Base-by-base conservation (phyloP, 306 rosid species). In the Malus orientalis region DNA sequence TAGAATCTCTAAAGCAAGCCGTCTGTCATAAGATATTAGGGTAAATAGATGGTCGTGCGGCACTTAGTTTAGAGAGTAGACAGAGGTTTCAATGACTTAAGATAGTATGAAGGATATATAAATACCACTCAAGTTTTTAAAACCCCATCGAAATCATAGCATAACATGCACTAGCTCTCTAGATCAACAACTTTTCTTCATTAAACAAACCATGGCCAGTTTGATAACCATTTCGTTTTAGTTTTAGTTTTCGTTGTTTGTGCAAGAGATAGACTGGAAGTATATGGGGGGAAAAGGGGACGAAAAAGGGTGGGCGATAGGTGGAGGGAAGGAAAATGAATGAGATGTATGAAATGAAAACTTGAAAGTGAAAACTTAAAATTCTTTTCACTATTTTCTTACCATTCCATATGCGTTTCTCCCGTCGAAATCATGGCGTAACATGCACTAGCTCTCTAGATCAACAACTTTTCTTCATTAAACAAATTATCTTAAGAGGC, bases 1-100 rank as follows among this genome's bases (percentile, higher is more conserved):
- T 65, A 11, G 77, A 58, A 63, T 71, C 32, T 75, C 67, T 30
- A 53, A 78, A 61, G 66, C 20, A 69, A 18, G 3, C 77, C 54
- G 32, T 67, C 47, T 79, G 64, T 29, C 7, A 16, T 58, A 29
- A 70, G 44, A 47, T 69, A 57, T 36, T 22, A 22, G 18, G 3
- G 57, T 18, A 40, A 13, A 73, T 5, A 59, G 7, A 14, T 49
- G 54, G 54, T 0, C 54, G 54, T 14, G 54, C 19, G 54, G 54
- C 54, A 49, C 19, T 49, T 3, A 23, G 11, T 25, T 25, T 19
- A 25, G 13, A 16, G 58, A 25, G 29, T 8, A 25, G 42, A 16
- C 67, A 11, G 27, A 65, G 47, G 18, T 66, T 66, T 20, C 49
- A 73, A 60, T 42, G 10, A 36, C 61, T 58, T 58, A 73, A 73